phyloP scores from a whole-genome alignment of 2,329 filamentous ascomycete species.

The Chrysoporthe deuterocubensis region DNA sequence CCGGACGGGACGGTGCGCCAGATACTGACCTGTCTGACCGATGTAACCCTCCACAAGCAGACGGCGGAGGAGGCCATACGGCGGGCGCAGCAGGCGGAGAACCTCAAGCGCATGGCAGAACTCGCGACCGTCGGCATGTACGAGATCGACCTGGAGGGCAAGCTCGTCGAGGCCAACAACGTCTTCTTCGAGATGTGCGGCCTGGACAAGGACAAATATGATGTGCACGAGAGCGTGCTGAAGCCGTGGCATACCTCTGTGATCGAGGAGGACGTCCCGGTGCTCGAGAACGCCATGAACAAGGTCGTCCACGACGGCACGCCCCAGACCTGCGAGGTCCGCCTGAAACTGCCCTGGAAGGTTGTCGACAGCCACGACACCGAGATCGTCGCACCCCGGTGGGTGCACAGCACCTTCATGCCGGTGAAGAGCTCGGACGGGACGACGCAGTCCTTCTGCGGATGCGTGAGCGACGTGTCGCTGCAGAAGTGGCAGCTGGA shows the following conservation, averaged over 20 bases:
- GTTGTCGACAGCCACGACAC: conserved; percentile 51
- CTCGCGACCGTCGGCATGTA: conserved; percentile 60
- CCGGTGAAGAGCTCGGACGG: conserved; percentile 53
- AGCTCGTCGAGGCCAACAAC: conserved; percentile 55
- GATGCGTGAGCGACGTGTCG: conserved; percentile 54
- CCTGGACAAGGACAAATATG: conserved; percentile 48
- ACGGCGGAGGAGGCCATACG: conserved; percentile 53
- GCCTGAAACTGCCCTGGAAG: conserved; percentile 52
- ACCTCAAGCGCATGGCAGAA: conserved; percentile 58
- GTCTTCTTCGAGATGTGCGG: conserved; percentile 58
- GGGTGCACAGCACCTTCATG: conserved; percentile 55
- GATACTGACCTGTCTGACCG: conserved; percentile 54
- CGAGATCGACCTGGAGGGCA: conserved; percentile 55
- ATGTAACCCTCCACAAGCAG: conserved; percentile 55
- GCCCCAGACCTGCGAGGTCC: conserved; percentile 52
- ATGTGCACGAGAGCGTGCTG: conserved; percentile 36
- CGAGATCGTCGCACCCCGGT: conserved; percentile 49
- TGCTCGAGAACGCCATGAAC: conserved; percentile 45
- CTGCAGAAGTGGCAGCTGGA: conserved; percentile 56
- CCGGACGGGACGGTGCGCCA: conserved; percentile 48
- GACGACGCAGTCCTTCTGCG: conserved; percentile 51
- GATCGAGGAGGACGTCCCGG: conserved; percentile 47
- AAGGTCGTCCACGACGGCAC: conserved; percentile 46
- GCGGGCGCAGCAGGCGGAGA: conserved; percentile 55
- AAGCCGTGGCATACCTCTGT: conserved; percentile 52